Base-by-base conservation (phyloP, 139 green algal genomes). In the Pycnococcus provasolii region DNA sequence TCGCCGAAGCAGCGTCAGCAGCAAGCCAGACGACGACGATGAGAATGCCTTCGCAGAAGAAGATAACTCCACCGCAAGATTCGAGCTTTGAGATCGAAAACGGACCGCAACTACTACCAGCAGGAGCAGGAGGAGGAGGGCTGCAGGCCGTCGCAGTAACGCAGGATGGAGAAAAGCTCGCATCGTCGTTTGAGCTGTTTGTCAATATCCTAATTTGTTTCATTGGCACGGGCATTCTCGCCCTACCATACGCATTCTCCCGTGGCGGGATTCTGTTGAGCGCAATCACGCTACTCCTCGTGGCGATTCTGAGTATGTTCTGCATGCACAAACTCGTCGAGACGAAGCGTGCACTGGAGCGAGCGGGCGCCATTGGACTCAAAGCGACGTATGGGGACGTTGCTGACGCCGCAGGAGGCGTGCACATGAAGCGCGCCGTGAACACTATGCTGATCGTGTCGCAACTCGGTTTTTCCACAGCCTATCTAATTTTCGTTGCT, bases 401-500 rank as follows among this genome's bases (percentile, higher is more conserved):
- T 7, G 37, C 7, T 8, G 26, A 46, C 8, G 4, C 37, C 58
- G 8, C 9, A 15, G 9, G 6, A 6, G 58, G 26, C 4, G 39
- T 44, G 9, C 42, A 42, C 9, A 43, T 53, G 13, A 37, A 54
- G 3, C 13, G 4, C 4, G 40, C 41, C 6, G 40, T 54, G 13
- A 51, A 79, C 61, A 64, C 53, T 44, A 44, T 80, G 60, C 71
- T 85, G 40, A 71, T 85, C 9, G 40, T 85, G 2, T 79, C 68
- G 44, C 80, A 85, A 62, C 67, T 63, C 11, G 80, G 80, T 37
- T 85, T 80, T 63, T 84, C 70, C 40, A 59, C 84, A 8, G 77
- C 80, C 1, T 85, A 85, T 70, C 51, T 85, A 55, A 48, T 85
- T 7, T 85, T 85, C 71, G 82, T 85, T 62, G 68, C 53, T 5